A percentile compares a stretch with the other conserved stretches of the same genome.
Evolutionary conservation across 192 early-diverging fungal species (phyloP).

Genomic region (Rhizophagus sp.): DNA sequence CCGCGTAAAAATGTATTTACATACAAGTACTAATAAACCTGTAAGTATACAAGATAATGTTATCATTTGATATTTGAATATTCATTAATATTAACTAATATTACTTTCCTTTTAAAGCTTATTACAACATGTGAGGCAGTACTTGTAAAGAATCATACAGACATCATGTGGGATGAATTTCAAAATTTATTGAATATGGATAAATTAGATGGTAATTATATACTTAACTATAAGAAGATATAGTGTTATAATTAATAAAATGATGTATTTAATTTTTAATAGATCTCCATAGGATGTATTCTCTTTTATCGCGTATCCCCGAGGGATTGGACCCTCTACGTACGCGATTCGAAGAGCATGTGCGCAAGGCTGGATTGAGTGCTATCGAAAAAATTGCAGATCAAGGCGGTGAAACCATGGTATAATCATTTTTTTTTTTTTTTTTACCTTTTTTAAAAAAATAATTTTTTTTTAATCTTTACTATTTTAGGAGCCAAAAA

Average conservation of each 20-base stretch:
- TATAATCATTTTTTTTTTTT: slow-evolving; percentile 29
- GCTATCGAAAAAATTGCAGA: slow-evolving; percentile 77
- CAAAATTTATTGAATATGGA: slow-evolving; percentile 84
- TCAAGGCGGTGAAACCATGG: slow-evolving; percentile 54
- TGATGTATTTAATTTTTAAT: not conserved
- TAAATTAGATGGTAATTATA: slow-evolving; percentile 64
- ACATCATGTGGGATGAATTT: slow-evolving; percentile 88
- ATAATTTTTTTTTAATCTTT: not conserved
- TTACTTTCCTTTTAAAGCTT: slow-evolving; percentile 44
- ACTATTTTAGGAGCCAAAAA: slow-evolving; percentile 63
- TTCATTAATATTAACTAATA: too few species aligned
- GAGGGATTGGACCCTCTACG: slow-evolving; percentile 83
- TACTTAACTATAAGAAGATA: not conserved
- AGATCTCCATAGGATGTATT: slow-evolving; percentile 87
- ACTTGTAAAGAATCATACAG: slow-evolving; percentile 83
- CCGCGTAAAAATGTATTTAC: slow-evolving; percentile 85
- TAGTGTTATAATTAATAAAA: not conserved
- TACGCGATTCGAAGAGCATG: slow-evolving; percentile 72
- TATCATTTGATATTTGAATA: not conserved
- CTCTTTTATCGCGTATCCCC: slow-evolving; percentile 77
- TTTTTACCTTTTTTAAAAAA: not conserved
- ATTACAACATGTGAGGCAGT: slow-evolving; percentile 82
- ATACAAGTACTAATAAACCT: slow-evolving; percentile 74
- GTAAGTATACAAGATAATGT: slow-evolving; percentile 25
- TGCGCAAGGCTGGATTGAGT: slow-evolving; percentile 74